Evolutionary conservation across 129 eudicot genomes (phyloP).

Genomic region (Helichrysum umbraculigerum): DNA sequence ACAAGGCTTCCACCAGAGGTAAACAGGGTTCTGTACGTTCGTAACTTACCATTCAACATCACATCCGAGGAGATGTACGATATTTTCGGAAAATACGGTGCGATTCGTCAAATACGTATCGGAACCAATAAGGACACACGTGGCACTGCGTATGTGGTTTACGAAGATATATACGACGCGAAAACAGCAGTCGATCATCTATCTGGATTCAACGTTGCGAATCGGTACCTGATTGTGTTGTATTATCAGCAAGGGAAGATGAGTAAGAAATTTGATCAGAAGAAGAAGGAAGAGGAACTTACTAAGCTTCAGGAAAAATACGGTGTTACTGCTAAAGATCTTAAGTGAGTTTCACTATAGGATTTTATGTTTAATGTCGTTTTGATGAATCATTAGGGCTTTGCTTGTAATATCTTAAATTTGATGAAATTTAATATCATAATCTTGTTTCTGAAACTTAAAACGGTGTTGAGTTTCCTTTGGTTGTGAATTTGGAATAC

Average conservation of each 20-base stretch:
- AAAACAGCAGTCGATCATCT: slow-evolving; percentile 78
- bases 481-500: background rate
- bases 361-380: background rate
- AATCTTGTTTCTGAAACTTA: background rate
- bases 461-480: background rate
- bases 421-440: slow-evolving; percentile 2
- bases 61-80: slow-evolving; percentile 95
- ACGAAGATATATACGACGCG: slow-evolving; percentile 80
- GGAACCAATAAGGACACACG: slow-evolving; percentile 78
- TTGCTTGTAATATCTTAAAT: slow-evolving; percentile 7
- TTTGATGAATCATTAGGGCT: background rate
- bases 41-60: slow-evolving; percentile 79
- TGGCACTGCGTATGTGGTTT: slow-evolving; percentile 76
- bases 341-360: slow-evolving; percentile 11
- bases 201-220: slow-evolving; percentile 75
- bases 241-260: slow-evolving; percentile 87
- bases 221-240: slow-evolving; percentile 68
- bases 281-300: slow-evolving; percentile 74
- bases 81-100: slow-evolving; percentile 83
- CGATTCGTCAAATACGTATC: slow-evolving; percentile 73
- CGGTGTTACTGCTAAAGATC: slow-evolving; percentile 70
- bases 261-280: slow-evolving; percentile 76
- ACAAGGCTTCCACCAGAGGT: slow-evolving; percentile 79
- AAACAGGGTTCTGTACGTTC: slow-evolving; percentile 64
- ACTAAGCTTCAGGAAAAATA: slow-evolving; percentile 77